Conservation (phyloP, 2,329 filamentous ascomycete genomes). For the Aspergillus pseudotamarii region DNA sequence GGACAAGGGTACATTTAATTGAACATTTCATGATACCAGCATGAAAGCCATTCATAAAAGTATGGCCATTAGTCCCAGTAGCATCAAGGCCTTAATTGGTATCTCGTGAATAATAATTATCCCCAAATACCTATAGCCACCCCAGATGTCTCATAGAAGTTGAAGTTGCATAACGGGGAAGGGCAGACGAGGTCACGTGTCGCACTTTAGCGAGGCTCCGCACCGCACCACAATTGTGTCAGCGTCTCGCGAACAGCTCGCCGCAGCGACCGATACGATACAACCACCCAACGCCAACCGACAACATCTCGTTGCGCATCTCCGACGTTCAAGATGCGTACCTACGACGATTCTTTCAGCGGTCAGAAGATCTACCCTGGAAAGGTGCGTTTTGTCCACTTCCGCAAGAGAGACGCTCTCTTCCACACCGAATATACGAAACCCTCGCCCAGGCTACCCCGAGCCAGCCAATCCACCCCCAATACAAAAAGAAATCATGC, state of each 20-base stretch:
- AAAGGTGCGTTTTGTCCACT: conserved; percentile 62
- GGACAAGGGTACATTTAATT: background rate
- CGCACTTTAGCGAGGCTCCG: conserved; percentile 47
- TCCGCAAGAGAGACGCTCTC: conserved; percentile 8
- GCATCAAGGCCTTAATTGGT: background rate
- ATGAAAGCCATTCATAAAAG: background rate
- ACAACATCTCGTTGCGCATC: conserved; percentile 47
- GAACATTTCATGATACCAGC: background rate
- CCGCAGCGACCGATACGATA: conserved; percentile 45
- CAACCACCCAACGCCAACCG: conserved; percentile 48
- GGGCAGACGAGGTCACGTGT: conserved; percentile 48
- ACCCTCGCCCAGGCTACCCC: conserved; percentile 7
- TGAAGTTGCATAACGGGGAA: conserved; percentile 26
- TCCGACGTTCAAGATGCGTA: conserved; percentile 66
- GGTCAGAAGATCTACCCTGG: conserved; percentile 79
- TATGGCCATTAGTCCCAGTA: background rate
- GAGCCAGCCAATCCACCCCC: conserved; percentile 8
- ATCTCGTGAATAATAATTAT: background rate
- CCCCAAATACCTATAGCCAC: background rate
- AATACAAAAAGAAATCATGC: conserved; percentile 6
- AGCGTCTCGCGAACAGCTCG: conserved; percentile 34
- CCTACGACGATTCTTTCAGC: conserved; percentile 78
- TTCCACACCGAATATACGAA: background rate
- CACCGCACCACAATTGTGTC: conserved; percentile 46
- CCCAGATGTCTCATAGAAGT: background rate